Base-by-base conservation (phyloP, 2,329 filamentous ascomycete species). In the Cladosporium sp. region DNA sequence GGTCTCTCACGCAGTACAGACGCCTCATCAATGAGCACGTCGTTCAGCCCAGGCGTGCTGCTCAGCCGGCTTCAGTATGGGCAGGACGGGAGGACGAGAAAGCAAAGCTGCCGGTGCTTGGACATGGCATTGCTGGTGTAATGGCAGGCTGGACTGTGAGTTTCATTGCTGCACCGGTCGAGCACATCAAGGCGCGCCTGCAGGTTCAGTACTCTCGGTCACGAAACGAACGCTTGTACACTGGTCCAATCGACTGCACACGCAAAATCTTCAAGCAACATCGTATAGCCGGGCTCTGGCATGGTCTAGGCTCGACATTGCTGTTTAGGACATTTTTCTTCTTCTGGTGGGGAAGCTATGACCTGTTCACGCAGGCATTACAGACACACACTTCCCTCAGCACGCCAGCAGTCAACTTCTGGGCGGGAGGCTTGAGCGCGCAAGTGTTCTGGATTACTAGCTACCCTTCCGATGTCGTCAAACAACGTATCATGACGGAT, bases 401-500 rank as follows among this genome's bases (percentile, higher is more conserved):
- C 56, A 84, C 85, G 0, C 91, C 94, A 0, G 87, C 87, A 1
- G 82, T 97, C 69, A 97, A 97, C 72, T 99, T 99, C 78, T 97
- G 93, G 93, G 93, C 94, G 0, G 94, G 94, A 3, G 94, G 94
- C 0, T 77, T 97, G 54, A 92, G 88, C 50, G 94, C 94, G 0
- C 94, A 99, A 78, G 77, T 96, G 15, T 99, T 97, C 72, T 99
- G 94, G 94, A 74, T 96, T 43, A 90, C 89, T 17, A 90, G 88
- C 64, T 97, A 97, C 71, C 93, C 94, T 1, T 89, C 86, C 50
- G 93, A 97, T 72, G 64, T 67, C 14, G 87, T 97, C 58, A 97
- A 97, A 81, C 93, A 97, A 79, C 83, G 92, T 34, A 88, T 99
- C 71, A 97, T 99, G 94, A 97, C 93, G 14, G 94, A 97, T 75